These are phyloP conservation scores for Saussurea involucrata DNA, from an alignment of 129 eudicot genomes.

Conservation along the genomic window DNA sequence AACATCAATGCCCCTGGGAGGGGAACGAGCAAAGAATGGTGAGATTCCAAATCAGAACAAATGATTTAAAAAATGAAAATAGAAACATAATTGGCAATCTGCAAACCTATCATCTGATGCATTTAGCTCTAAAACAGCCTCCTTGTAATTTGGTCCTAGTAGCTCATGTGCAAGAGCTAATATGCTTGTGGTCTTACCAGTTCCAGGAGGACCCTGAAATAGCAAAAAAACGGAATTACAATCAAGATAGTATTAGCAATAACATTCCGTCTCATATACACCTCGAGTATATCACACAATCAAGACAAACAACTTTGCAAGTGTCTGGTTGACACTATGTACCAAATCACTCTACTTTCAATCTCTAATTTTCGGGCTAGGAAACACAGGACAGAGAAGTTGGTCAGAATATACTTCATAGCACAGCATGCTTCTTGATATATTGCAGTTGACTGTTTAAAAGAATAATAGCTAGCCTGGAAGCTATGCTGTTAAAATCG, in stretches of 20 bases:
- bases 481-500: too few species aligned
- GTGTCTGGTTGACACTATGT: conserved; percentile 2
- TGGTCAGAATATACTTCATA: background rate
- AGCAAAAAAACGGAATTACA: background rate
- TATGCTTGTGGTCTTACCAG: conserved; percentile 95
- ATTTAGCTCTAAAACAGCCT: conserved; percentile 94
- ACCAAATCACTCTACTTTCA: background rate
- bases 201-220: conserved; percentile 97
- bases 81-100: background rate
- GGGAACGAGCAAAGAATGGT: background rate
- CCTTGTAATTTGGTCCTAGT: conserved; percentile 82
- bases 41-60: background rate
- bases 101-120: conserved; percentile 93
- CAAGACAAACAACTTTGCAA: background rate
- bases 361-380: background rate
- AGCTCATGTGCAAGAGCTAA: conserved; percentile 96
- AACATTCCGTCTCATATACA: background rate
- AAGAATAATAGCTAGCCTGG: background rate
- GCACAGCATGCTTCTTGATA: background rate
- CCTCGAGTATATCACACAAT: background rate
- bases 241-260: background rate
- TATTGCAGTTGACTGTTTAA: background rate
- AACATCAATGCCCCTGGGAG: conserved; percentile 82
- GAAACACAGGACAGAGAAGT: background rate
- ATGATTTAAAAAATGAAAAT: background rate